Percentiles rank a stretch among this genome's conserved stretches.
Conservation (phyloP, 345 rosid genomes). For the Noccaea bulbosa region DNA sequence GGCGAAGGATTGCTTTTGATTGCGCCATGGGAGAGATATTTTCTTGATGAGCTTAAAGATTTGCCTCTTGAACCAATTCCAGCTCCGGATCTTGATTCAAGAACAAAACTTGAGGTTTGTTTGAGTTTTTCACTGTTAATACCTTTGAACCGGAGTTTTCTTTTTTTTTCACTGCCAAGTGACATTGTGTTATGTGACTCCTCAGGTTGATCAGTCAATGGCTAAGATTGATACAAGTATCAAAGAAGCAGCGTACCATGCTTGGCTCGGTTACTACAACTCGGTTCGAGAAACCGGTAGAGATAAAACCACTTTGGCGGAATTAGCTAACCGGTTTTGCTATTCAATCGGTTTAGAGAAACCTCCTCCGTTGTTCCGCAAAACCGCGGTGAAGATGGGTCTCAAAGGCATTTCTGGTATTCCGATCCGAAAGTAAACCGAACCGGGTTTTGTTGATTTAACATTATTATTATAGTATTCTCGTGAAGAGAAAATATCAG, state of each 20-base stretch:
- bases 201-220: slow-evolving; percentile 71
- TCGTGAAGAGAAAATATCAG: no score
- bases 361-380: slow-evolving; percentile 78
- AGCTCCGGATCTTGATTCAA: slow-evolving; percentile 60
- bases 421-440: slow-evolving; percentile 54
- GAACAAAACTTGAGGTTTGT: slow-evolving; percentile 63
- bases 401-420: slow-evolving; percentile 82
- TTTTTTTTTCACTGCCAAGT: background rate
- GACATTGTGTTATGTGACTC: slow-evolving; percentile 35
- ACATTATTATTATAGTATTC: background rate
- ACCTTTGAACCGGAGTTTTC: background rate
- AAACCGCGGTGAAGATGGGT: slow-evolving; percentile 95
- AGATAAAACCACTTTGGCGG: slow-evolving; percentile 84
- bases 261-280: slow-evolving; percentile 95
- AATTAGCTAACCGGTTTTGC: slow-evolving; percentile 74
- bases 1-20: slow-evolving; percentile 86
- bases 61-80: slow-evolving; percentile 73
- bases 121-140: slow-evolving; percentile 2
- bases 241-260: slow-evolving; percentile 95
- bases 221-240: slow-evolving; percentile 71
- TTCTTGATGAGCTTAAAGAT: slow-evolving; percentile 80
- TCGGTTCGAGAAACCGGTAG: slow-evolving; percentile 84
- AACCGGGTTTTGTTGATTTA: slow-evolving; percentile 7
- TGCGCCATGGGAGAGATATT: slow-evolving; percentile 96
- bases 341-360: slow-evolving; percentile 79